Evolutionary conservation across 202 grass and related monocot genomes (phyloP).

Genomic region (Digitaria exilis): DNA sequence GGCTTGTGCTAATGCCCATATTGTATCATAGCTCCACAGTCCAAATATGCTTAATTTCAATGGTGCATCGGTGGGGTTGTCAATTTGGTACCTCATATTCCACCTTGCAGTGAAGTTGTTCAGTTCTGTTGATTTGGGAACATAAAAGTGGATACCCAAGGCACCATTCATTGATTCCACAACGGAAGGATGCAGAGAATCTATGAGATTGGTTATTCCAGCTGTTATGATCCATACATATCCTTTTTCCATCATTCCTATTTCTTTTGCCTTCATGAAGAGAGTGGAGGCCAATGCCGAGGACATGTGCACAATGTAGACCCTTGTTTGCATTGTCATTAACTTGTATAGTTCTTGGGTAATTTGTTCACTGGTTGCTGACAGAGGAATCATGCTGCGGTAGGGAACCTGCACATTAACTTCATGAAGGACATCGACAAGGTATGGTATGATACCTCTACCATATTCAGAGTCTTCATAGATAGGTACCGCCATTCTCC

Average conservation of each 20-base stretch:
- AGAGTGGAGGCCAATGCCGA: constrained; percentile 15
- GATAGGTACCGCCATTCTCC: constrained; percentile 47
- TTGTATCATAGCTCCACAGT: constrained; percentile 53
- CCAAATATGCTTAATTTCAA: constrained; percentile 39
- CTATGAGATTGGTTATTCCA: constrained; percentile 32
- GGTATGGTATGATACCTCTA: constrained; percentile 36
- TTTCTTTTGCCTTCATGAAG: constrained; percentile 41
- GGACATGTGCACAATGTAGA: constrained; percentile 54
- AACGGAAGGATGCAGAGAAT: constrained; percentile 23
- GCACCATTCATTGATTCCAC: constrained; percentile 46
- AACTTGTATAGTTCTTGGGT: constrained; percentile 51
- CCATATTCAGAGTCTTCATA: constrained; percentile 50
- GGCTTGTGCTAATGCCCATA: constrained; percentile 54
- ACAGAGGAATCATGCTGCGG: constrained; percentile 25
- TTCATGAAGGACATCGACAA: constrained; percentile 49
- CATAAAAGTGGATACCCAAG: constrained; percentile 38
- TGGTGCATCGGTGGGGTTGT: constrained; percentile 30
- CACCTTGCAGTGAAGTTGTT: constrained; percentile 41
- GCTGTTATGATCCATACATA: constrained; percentile 57
- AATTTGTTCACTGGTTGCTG: constrained; percentile 45
- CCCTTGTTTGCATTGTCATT: constrained; percentile 60
- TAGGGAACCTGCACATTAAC: constrained; percentile 31
- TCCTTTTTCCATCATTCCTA: constrained; percentile 56
- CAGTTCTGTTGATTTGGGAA: constrained; percentile 42
- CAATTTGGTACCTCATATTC: constrained; percentile 34